These are phyloP conservation scores for Luffa acutangula DNA, from an alignment of 306 rosid genomes.

Conservation along the genomic window DNA sequence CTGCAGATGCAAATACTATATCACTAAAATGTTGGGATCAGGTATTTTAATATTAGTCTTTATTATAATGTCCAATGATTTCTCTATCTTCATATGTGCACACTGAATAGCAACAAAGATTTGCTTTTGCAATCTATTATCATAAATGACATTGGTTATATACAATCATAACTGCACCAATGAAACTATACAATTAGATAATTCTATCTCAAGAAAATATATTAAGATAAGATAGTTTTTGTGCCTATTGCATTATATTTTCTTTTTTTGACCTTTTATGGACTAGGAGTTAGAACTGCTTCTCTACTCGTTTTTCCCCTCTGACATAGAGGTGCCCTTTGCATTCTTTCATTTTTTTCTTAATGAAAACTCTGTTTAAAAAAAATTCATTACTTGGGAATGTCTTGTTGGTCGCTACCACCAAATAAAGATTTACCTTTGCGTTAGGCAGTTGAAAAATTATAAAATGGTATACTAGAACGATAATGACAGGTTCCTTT, in stretches of 20 bases:
- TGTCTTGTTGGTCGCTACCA: not conserved
- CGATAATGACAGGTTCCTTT: not conserved
- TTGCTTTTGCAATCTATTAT: not conserved
- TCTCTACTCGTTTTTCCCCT: not conserved
- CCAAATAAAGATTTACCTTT: not conserved
- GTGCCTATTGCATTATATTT: not conserved
- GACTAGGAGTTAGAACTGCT: not conserved
- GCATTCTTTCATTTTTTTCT: no score
- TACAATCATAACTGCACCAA: not conserved
- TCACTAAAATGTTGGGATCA: constrained; percentile 91
- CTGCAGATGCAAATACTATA: constrained; percentile 87
- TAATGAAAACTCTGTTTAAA: no score
- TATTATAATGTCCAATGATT: not conserved
- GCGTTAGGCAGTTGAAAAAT: not conserved
- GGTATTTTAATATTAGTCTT: constrained; percentile 25
- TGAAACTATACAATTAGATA: not conserved
- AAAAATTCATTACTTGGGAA: not conserved
- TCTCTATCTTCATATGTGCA: not conserved
- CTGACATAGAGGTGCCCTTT: not conserved
- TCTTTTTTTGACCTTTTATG: not conserved
- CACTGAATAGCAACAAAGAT: not conserved
- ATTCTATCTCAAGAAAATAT: not conserved
- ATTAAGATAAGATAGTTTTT: not conserved
- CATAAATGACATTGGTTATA: not conserved
- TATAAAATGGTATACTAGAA: not conserved